phyloP scores from a whole-genome alignment of 2,329 filamentous ascomycete genomes.

The Ascochyta lentis region DNA sequence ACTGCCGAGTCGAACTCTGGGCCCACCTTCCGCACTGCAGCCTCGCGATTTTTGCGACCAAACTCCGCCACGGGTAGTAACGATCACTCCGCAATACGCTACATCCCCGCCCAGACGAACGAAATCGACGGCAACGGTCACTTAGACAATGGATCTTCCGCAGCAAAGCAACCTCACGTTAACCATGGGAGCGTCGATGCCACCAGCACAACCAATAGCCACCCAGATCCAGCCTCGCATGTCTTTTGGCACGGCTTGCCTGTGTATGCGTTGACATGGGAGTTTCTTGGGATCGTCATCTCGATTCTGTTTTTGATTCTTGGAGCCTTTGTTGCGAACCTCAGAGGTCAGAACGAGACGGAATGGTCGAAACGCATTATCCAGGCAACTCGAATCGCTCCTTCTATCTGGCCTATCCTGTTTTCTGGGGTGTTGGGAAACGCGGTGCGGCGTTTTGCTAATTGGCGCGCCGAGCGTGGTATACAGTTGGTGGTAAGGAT shows the following conservation, averaged over 20 bases:
- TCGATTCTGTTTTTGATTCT: not conserved
- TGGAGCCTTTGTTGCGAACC: not conserved
- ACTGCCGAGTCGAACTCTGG: not conserved
- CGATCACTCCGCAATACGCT: not conserved
- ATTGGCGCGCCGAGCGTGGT: slow-evolving; percentile 17
- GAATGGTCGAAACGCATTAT: slow-evolving; percentile 7
- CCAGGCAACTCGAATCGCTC: slow-evolving; percentile 11
- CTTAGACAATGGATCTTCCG: not conserved
- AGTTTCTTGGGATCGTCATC: not conserved
- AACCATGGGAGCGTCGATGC: not conserved
- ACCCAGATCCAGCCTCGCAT: not conserved
- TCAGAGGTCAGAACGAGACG: slow-evolving; percentile 1
- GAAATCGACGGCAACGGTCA: not conserved
- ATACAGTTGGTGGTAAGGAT: slow-evolving; percentile 9
- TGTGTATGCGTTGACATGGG: not conserved
- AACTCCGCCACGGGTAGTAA: not conserved
- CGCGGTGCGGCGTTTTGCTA: slow-evolving; percentile 10
- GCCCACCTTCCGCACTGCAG: not conserved
- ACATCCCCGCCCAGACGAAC: not conserved
- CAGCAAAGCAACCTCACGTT: not conserved
- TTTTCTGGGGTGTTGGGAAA: slow-evolving; percentile 18
- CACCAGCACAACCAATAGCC: not conserved
- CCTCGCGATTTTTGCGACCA: not conserved
- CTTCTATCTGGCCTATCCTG: slow-evolving; percentile 17
- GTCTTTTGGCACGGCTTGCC: not conserved